phyloP scores from a whole-genome alignment of 257 asterid genomes.

The Solanum pennellii region DNA sequence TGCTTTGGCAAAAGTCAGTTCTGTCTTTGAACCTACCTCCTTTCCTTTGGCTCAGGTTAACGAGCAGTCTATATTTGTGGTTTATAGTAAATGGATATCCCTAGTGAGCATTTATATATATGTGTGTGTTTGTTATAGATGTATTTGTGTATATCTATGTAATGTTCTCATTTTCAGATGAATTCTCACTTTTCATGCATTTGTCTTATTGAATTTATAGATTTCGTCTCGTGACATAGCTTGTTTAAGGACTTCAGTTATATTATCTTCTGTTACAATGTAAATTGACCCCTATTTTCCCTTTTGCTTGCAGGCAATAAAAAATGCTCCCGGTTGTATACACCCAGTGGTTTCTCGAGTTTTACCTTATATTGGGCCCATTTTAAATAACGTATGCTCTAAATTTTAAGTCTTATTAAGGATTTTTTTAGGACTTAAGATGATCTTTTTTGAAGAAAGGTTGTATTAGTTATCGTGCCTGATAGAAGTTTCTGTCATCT shows the following conservation, averaged over 20 bases:
- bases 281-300: background rate
- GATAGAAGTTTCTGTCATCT: slow-evolving; percentile 13
- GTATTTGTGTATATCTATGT: background rate
- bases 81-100: background rate
- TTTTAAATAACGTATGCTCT: slow-evolving; percentile 63
- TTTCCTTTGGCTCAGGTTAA: background rate
- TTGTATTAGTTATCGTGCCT: background rate
- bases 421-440: background rate
- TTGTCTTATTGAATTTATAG: background rate
- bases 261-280: background rate
- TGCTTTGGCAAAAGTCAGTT: background rate
- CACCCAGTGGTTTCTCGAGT: slow-evolving; percentile 83
- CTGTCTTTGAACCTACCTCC: background rate
- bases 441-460: background rate
- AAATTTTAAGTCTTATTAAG: background rate
- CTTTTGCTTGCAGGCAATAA: slow-evolving; percentile 59
- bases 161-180: background rate
- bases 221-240: background rate
- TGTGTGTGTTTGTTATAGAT: no score
- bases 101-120: background rate
- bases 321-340: slow-evolving; percentile 84
- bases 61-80: background rate
- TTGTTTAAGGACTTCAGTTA: background rate
- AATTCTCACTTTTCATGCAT: background rate
- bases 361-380: slow-evolving; percentile 67